Conservation (phyloP, 257 asterid genomes). For the Echites panduratus region DNA sequence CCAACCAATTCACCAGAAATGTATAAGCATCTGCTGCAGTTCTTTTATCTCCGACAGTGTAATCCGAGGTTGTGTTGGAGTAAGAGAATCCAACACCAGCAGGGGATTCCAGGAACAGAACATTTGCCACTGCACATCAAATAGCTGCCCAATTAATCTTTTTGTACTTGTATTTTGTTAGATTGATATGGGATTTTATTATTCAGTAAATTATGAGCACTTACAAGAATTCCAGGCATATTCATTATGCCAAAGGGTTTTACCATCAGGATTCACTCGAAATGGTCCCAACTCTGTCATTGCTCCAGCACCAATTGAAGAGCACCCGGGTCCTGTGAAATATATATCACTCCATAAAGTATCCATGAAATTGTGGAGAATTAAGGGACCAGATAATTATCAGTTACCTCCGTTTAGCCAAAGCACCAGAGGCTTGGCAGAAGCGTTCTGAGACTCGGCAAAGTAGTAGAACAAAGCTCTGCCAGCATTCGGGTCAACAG, state of each 20-base stretch:
- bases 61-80: conserved; percentile 56
- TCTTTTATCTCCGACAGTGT: conserved; percentile 38
- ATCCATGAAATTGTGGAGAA: no score
- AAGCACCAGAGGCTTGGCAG: conserved; percentile 31
- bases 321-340: conserved; percentile 66
- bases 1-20: conserved; percentile 63
- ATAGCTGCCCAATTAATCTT: no score
- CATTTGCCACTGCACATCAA: conserved; percentile 53
- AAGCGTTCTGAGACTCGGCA: conserved; percentile 25
- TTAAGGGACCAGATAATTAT: no score
- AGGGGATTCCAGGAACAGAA: conserved; percentile 64
- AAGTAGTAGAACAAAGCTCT: conserved; percentile 35
- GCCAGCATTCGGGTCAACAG: conserved; percentile 25
- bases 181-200: no score
- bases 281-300: conserved; percentile 66
- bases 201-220: no score
- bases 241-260: conserved; percentile 43
- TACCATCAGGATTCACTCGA: conserved; percentile 52
- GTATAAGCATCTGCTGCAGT: conserved; percentile 54
- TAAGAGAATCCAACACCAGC: conserved; percentile 81
- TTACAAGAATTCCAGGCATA: conserved; percentile 62
- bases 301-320: conserved; percentile 70
- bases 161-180: no score
- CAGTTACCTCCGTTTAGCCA: conserved; percentile 49
- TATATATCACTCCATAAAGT: no score